Conservation (phyloP, 179 eudicot genomes). For the Vitellaria paradoxa region DNA sequence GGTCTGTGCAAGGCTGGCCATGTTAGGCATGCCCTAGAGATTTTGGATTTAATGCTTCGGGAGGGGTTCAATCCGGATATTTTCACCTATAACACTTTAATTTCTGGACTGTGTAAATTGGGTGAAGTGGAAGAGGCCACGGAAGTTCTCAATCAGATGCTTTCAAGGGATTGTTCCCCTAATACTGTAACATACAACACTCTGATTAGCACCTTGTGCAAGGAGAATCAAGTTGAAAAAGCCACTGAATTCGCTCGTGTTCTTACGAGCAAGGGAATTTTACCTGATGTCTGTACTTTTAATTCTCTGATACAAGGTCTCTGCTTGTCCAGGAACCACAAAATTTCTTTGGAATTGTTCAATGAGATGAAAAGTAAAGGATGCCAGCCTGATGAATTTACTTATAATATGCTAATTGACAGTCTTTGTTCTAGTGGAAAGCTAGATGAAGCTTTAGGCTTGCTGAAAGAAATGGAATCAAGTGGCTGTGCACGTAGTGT, state of each 20-base stretch:
- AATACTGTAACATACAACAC: slow-evolving; percentile 79
- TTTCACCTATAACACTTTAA: slow-evolving; percentile 64
- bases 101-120: slow-evolving; percentile 74
- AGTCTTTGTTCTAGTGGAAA: slow-evolving; percentile 62
- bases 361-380: slow-evolving; percentile 73
- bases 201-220: slow-evolving; percentile 77
- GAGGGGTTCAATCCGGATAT: slow-evolving; percentile 88
- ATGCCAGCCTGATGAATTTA: slow-evolving; percentile 83
- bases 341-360: slow-evolving; percentile 61
- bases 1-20: slow-evolving; percentile 76
- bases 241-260: slow-evolving; percentile 70
- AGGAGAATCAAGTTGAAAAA: slow-evolving; percentile 72
- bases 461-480: slow-evolving; percentile 84
- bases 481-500: slow-evolving; percentile 79
- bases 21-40: slow-evolving; percentile 69
- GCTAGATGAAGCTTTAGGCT: slow-evolving; percentile 55
- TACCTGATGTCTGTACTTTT: slow-evolving; percentile 85
- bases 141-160: slow-evolving; percentile 84
- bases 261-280: slow-evolving; percentile 61
- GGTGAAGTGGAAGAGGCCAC: slow-evolving; percentile 79
- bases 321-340: slow-evolving; percentile 56
- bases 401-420: slow-evolving; percentile 79
- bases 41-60: slow-evolving; percentile 79
- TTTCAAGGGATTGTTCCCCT: slow-evolving; percentile 70
- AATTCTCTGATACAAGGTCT: slow-evolving; percentile 96